Percentiles rank a stretch among this genome's conserved stretches.
Conservation (phyloP, 2,329 filamentous ascomycete genomes). For the Ophiostoma quercus region DNA sequence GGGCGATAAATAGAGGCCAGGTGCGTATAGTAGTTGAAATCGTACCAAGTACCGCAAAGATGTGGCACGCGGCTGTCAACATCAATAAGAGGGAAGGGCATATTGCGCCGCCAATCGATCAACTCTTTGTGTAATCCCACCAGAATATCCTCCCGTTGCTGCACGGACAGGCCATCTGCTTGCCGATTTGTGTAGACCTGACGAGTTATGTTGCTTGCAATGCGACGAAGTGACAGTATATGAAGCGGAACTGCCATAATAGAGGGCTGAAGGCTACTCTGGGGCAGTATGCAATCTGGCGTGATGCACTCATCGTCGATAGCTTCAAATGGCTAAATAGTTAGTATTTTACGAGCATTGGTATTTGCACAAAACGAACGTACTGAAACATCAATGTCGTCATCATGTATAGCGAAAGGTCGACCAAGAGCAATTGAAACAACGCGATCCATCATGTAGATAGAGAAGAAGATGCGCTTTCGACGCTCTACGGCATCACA, state of each 20-base stretch:
- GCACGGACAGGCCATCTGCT: neutral
- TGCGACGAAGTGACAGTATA: conserved; percentile 39
- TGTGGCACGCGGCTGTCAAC: conserved; percentile 39
- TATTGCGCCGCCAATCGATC: conserved; percentile 41
- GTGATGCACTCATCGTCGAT: conserved; percentile 36
- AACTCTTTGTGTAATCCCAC: conserved; percentile 38
- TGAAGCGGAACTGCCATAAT: conserved; percentile 40
- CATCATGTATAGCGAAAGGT: conserved; percentile 43
- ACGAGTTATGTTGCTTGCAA: conserved; percentile 39
- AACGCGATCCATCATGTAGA: conserved; percentile 48
- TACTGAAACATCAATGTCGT: conserved; percentile 39
- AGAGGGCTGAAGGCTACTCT: conserved; percentile 33
- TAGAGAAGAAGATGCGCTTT: conserved; percentile 43
- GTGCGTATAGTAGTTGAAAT: conserved; percentile 46
- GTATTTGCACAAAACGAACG: neutral
- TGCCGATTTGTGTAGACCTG: conserved; percentile 34
- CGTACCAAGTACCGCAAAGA: conserved; percentile 42
- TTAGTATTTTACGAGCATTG: neutral
- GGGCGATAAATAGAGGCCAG: conserved; percentile 43
- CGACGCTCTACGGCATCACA: conserved; percentile 35
- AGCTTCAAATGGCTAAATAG: conserved; percentile 35
- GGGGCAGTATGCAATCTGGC: conserved; percentile 14
- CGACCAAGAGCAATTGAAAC: conserved; percentile 42
- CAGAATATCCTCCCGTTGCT: conserved; percentile 34
- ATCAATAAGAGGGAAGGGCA: conserved; percentile 42